Evolutionary conservation across 2,329 filamentous ascomycete species (phyloP), one percentile per base, ranked within the genome.

Genomic region (Xylariaceae sp.): DNA sequence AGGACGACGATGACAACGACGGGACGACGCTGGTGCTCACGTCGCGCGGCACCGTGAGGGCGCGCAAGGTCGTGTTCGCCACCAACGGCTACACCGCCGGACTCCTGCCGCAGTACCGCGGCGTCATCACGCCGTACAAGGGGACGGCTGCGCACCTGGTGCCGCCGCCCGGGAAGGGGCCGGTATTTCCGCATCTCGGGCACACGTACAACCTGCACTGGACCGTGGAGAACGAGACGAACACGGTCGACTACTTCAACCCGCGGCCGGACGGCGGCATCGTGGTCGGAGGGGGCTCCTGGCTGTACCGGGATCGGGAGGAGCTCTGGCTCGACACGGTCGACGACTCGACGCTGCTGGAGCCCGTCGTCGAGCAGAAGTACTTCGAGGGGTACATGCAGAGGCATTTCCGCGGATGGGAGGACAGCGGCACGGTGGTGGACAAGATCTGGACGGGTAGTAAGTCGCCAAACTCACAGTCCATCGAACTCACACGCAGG

Each of bases 381-480:
- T 60, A 67, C 40, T 68, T 61, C 39, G 47, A 59, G 9, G 51
- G 49, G 0, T 65, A 64, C 36, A 68, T 67, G 64, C 61, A 63
- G 37, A 45, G 54, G 5, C 54, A 52, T 25, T 68, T 65, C 39
- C 47, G 43, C 1, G 64, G 64, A 0, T 69, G 63, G 65, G 59
- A 65, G 27, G 45, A 58, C 4, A 60, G 52, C 29, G 50, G 49
- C 4, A 58, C 60, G 5, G 40, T 49, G 12, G 42, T 56, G 2
- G 55, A 61, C n/a, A 44, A 45, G 17, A 35, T 41, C n/a, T 45
- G 44, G 44, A 39, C 39, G 4, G 37, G 39, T 18, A 42, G 37
- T 39, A 29, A 35, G 39, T 39, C 14, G 8, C 8, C 13, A 5
- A 5, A 9, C 22, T 18, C 21, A 22, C 26, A 9, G 7, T 11